phyloP scores from a whole-genome alignment of 2,329 filamentous ascomycete species.

The Microascus cirrosus region DNA sequence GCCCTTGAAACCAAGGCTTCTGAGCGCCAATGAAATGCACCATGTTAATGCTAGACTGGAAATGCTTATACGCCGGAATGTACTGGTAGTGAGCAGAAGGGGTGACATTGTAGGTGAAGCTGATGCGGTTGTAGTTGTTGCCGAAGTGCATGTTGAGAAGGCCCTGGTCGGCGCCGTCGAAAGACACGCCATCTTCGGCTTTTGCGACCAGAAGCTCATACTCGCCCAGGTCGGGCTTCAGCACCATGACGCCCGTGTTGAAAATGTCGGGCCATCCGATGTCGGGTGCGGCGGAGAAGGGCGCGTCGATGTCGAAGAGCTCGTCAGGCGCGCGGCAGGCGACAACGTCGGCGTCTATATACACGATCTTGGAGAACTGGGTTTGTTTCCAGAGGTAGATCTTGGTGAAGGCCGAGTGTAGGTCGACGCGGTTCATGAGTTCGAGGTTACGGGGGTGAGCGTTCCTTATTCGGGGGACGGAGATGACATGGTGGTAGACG shows the following conservation, averaged over 20 bases:
- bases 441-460: conserved; percentile 69
- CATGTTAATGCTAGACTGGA: conserved; percentile 78
- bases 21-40: conserved; percentile 88
- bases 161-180: conserved; percentile 94
- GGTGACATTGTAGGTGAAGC: conserved; percentile 95
- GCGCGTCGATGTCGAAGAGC: conserved; percentile 57
- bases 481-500: conserved; percentile 81
- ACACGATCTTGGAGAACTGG: conserved; percentile 86
- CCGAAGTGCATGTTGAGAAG: conserved; percentile 91
- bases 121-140: conserved; percentile 72
- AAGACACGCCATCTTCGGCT: conserved; percentile 79
- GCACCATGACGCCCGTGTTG: conserved; percentile 94
- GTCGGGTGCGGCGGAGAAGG: conserved; percentile 70
- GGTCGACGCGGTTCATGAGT: conserved; percentile 83
- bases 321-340: conserved; percentile 85
- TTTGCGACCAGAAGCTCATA: conserved; percentile 78
- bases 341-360: conserved; percentile 91
- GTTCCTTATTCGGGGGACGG: conserved; percentile 71
- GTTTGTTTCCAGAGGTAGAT: conserved; percentile 87
- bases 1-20: conserved; percentile 75
- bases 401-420: conserved; percentile 92
- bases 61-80: conserved; percentile 86
- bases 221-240: conserved; percentile 76
- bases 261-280: conserved; percentile 98
- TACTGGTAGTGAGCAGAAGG: conserved; percentile 97